Evolutionary conservation across 176 grass and related monocot genomes (phyloP).

Genomic region (Avena eriantha): DNA sequence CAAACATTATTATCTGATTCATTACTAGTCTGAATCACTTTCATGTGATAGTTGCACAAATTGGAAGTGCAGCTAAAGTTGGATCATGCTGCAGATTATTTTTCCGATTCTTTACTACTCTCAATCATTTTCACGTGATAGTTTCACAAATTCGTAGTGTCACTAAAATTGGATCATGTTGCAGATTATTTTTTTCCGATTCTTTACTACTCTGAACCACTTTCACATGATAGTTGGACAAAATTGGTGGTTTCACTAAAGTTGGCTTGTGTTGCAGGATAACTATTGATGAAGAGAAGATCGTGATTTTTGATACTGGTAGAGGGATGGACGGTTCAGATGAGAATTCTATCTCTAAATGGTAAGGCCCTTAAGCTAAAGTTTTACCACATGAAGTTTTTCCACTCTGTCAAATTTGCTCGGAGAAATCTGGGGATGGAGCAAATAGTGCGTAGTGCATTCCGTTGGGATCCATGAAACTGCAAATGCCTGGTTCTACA

Average conservation of each 20-base stretch:
- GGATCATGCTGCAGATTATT: background rate
- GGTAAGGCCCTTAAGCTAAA: slow-evolving; percentile 43
- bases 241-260: background rate
- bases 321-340: slow-evolving; percentile 65
- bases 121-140: background rate
- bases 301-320: slow-evolving; percentile 62
- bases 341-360: slow-evolving; percentile 60
- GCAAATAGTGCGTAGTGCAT: background rate
- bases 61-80: background rate
- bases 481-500: background rate
- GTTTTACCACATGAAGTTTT: background rate
- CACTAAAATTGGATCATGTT: background rate
- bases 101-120: background rate
- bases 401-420: slow-evolving; percentile 21
- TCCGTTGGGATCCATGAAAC: background rate
- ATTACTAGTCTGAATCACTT: background rate
- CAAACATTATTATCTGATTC: slow-evolving; percentile 7
- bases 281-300: slow-evolving; percentile 47
- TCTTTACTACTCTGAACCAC: background rate
- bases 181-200: background rate
- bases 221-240: background rate
- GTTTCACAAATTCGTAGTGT: background rate
- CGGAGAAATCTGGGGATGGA: background rate
- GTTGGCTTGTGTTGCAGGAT: slow-evolving; percentile 54
- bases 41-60: background rate